Evolutionary conservation across 495 filamentous ascomycete species (phyloP), one percentile per base, ranked within the genome.

Genomic region (Aspergillus affinis): DNA sequence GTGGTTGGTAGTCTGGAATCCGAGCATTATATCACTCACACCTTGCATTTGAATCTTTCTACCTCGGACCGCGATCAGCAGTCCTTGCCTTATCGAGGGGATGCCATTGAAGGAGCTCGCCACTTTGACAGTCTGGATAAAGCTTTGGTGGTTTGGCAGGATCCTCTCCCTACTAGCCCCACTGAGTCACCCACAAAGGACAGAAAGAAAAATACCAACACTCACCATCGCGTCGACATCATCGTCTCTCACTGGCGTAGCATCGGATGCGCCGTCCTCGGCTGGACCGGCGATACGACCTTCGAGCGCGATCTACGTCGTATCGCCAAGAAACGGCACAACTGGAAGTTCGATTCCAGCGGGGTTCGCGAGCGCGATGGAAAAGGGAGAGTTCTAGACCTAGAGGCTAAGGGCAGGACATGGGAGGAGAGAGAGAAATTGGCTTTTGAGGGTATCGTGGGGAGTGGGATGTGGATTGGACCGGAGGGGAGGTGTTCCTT

Each of bases 121-220:
- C 74, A 79, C 30, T 96, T 94, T 60, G 93, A 98, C 67, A 87
- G 84, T 0, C 78, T 99, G 2, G 93, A 98, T 70, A 97, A 97
- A 70, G 91, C 91, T 8, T 75, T 97, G 48, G 86, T 97, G 0
- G 91, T 97, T 0, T 99, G 94, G 94, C 93, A 95, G 67, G 84
- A 93, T 63, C 86, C 88, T 0, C 3, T 41, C 12, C n/a, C 71
- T 6, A 89, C 72, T 27, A 55, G 58, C 4, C 19, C 59, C 21
- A 23, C 58, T 47, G 23, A 26, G 23, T 2, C 18, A 4, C 48
- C n/a, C 44, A 50, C 18, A 55, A 75, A 53, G 56, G 83, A 82
- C 57, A 92, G 2, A 6, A 52, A 52, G 8, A 52, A 52, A 3
- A 52, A 93, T 58, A 83, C 86, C 0, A 92, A 93, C 65, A 80